Conservation (phyloP, 2,329 filamentous ascomycete species). For the Cercospora sesami region DNA sequence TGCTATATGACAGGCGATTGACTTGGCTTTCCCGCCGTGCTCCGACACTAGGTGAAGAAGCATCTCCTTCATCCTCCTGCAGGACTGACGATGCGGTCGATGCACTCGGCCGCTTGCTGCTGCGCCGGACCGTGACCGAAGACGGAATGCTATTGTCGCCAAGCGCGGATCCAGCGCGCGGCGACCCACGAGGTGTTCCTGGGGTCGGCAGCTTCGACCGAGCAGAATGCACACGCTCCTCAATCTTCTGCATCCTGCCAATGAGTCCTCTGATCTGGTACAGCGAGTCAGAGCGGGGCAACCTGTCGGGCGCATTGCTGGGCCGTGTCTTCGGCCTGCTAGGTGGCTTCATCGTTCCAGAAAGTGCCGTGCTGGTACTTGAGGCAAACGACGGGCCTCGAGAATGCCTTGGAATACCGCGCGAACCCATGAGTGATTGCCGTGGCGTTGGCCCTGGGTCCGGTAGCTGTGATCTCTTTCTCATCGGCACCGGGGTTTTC, state of each 20-base stretch:
- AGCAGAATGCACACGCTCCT: constrained; percentile 87
- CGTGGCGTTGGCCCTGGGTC: constrained; percentile 56
- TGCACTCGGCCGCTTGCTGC: constrained; percentile 62
- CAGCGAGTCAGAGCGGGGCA: constrained; percentile 69
- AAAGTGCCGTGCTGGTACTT: constrained; percentile 30
- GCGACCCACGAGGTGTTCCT: constrained; percentile 75
- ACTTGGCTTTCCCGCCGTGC: constrained; percentile 36
- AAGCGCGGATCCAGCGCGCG: constrained; percentile 49
- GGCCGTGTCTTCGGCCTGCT: constrained; percentile 47
- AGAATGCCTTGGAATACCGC: constrained; percentile 51
- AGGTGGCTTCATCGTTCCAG: constrained; percentile 43
- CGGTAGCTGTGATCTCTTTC: constrained; percentile 51
- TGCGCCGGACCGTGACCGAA: constrained; percentile 63
- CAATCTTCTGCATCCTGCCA: constrained; percentile 94
- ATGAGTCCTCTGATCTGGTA: constrained; percentile 92
- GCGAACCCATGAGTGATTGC: constrained; percentile 45
- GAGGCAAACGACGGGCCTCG: constrained; percentile 58
- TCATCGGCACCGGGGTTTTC: constrained; percentile 43
- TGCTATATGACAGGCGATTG: constrained; percentile 54
- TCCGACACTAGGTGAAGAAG: constrained; percentile 19
- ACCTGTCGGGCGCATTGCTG: constrained; percentile 31
- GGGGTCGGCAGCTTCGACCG: constrained; percentile 89
- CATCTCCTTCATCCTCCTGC: constrained; percentile 25
- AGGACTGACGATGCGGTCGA: constrained; percentile 46
- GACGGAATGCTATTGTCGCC: constrained; percentile 50